Base-by-base conservation (phyloP, 73 alveolate genomes). In the Effrenium voratum region DNA sequence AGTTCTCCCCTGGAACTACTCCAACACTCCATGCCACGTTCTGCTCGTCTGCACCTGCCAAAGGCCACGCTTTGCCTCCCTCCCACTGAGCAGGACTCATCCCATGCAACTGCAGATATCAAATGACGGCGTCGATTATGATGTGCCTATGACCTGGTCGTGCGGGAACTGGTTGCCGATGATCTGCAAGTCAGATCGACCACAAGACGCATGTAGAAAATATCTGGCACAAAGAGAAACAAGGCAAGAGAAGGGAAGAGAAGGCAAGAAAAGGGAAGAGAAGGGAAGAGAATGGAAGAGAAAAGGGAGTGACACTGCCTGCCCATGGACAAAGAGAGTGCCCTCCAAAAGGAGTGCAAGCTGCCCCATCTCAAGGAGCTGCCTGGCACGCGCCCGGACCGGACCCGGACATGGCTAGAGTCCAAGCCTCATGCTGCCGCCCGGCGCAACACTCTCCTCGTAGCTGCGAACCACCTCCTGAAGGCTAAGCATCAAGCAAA, bases 301-400 rank as follows among this genome's bases (percentile, higher is more conserved):
- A n/a, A n/a, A n/a, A n/a, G n/a, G n/a, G n/a, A n/a, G n/a, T n/a
- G n/a, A n/a, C n/a, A n/a, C n/a, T n/a, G n/a, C n/a, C 57, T 84
- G 93, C 13, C 93, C 93, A 41, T 84, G 93, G 0, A 84, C 93
- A 45, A 84, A 84, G 79, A 84, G 93, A 16, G 82, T 72, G 49
- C 82, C 82, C 49, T 72, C 82, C 10, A 72, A 13, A 32, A 72
- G 32, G 47, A 72, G 82, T 36, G 82, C 82, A 28, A 72, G 82
- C 82, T 72, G 82, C 82, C 82, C 82, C 34, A 72, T 44, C n/a
- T 72, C 38, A 19, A 72, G 49, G 82, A 72, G 38, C 6, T 72
- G n/a, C 82, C 82, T 72, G 82, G 82, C 10, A 26, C 19, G 5
- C 44, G 5, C 46, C n/a, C n/a, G n/a, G n/a, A n/a, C n/a, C n/a